Evolutionary conservation across 1,284 basidiomycete genomes (phyloP).

Genomic region (Rhodofomes roseus): DNA sequence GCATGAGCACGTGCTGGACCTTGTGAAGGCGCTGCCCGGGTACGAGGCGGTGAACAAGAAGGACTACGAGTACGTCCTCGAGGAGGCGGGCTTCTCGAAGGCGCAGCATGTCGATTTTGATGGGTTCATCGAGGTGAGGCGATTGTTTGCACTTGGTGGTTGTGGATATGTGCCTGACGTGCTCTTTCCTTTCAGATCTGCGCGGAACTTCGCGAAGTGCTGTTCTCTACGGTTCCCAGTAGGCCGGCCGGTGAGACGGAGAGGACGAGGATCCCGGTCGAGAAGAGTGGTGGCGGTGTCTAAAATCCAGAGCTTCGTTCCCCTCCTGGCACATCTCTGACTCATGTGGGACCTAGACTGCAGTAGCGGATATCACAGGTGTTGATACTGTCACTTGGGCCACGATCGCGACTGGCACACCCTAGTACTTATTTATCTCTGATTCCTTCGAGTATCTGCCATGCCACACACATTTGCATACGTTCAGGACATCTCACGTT

Average conservation of each 20-base stretch:
- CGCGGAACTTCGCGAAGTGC: slow-evolving; percentile 78
- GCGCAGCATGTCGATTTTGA: slow-evolving; percentile 63
- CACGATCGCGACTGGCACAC: too few relatives aligned
- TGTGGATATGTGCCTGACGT: slow-evolving; percentile 1
- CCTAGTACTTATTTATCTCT: background rate
- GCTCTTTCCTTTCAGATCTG: slow-evolving; percentile 52
- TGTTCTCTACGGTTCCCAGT: slow-evolving; percentile 46
- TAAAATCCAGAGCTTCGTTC: slow-evolving; percentile 29
- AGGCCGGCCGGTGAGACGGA: slow-evolving; percentile 33
- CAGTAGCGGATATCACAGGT: background rate
- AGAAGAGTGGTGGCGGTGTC: slow-evolving; percentile 83
- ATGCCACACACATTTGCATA: background rate
- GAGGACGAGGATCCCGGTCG: slow-evolving; percentile 72
- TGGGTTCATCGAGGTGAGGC: slow-evolving; percentile 73
- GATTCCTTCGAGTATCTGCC: too few relatives aligned
- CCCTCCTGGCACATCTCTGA: background rate
- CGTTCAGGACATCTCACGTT: background rate
- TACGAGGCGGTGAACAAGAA: slow-evolving; percentile 52
- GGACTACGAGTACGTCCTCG: slow-evolving; percentile 69
- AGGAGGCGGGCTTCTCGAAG: slow-evolving; percentile 67
- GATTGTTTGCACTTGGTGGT: background rate
- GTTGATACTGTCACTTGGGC: background rate
- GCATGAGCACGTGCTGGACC: slow-evolving; percentile 36
- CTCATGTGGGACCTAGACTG: background rate
- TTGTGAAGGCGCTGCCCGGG: slow-evolving; percentile 44